phyloP scores from a whole-genome alignment of 1,284 basidiomycete species.

The Ceratobasidium sp. region DNA sequence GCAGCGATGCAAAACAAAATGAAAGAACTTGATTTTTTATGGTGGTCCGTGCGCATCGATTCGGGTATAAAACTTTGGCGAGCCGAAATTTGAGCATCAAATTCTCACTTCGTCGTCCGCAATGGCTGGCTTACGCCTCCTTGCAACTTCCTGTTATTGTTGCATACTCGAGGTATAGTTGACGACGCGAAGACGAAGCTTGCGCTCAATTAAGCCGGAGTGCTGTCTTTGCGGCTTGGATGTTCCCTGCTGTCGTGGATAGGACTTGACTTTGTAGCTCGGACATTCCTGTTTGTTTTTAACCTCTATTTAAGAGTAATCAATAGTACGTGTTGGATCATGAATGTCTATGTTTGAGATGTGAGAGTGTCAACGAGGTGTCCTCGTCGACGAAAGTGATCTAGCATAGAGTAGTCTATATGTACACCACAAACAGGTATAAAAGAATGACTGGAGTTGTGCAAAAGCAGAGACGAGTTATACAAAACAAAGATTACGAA shows the following conservation, averaged over 20 bases:
- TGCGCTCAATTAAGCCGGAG: slow-evolving; percentile 86
- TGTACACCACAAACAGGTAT: neutral
- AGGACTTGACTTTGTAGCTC: slow-evolving; percentile 82
- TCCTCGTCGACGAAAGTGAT: slow-evolving; percentile 9
- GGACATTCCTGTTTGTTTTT: slow-evolving; percentile 54
- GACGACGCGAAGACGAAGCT: slow-evolving; percentile 38
- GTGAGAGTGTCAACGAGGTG: slow-evolving; percentile 43
- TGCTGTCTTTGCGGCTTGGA: slow-evolving; percentile 63
- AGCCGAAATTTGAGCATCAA: slow-evolving; percentile 14
- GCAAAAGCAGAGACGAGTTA: slow-evolving; percentile 10
- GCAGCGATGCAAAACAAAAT: neutral
- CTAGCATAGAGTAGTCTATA: neutral
- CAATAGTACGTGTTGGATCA: slow-evolving; percentile 63
- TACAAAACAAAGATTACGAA: slow-evolving; percentile 21
- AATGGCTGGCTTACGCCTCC: slow-evolving; percentile 25
- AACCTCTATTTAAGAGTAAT: slow-evolving; percentile 51
- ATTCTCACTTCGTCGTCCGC: slow-evolving; percentile 47
- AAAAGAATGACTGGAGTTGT: slow-evolving; percentile 30
- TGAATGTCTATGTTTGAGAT: slow-evolving; percentile 48
- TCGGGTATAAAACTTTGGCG: slow-evolving; percentile 29
- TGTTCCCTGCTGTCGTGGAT: slow-evolving; percentile 63
- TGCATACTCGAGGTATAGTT: slow-evolving; percentile 44
- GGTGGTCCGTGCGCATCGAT: slow-evolving; percentile 37
- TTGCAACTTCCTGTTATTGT: slow-evolving; percentile 42
- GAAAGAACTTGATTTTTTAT: slow-evolving; percentile 15